phyloP scores from a whole-genome alignment of 805 yeast genomes.

The Metschnikowia santaceciliae region DNA sequence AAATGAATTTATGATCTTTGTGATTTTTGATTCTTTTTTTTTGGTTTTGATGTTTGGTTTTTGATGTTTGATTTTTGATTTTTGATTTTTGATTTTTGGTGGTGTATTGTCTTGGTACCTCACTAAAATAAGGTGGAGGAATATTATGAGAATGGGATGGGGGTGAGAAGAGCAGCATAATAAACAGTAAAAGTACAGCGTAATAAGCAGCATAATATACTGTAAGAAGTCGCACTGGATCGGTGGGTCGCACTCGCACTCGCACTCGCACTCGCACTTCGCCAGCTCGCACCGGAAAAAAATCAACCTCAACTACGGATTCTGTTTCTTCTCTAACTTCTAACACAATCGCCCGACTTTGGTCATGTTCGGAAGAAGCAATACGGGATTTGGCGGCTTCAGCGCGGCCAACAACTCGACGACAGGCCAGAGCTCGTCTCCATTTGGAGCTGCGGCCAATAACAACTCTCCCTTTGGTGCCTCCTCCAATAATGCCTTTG shows the following conservation, averaged over 20 bases:
- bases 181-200: no score
- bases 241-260: not conserved
- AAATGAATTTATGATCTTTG: no score
- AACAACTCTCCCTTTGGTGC: slow-evolving; percentile 18
- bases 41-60: no score
- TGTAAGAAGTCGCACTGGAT: no score
- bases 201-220: no score
- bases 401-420: slow-evolving; percentile 19
- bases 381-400: slow-evolving; percentile 53
- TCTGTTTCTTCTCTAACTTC: not conserved
- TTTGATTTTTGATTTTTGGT: no score
- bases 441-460: slow-evolving; percentile 9
- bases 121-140: no score
- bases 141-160: no score
- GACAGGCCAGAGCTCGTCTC: slow-evolving; percentile 11
- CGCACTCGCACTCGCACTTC: slow-evolving; percentile 1
- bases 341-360: not conserved
- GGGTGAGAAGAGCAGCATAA: no score
- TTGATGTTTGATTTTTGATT: no score
- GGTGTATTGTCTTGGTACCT: no score
- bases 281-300: not conserved
- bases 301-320: not conserved
- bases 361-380: slow-evolving; percentile 46
- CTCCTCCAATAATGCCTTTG: slow-evolving; percentile 14
- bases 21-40: no score